These are phyloP conservation scores for Candolleomyces aberdarensis DNA, from an alignment of 768 basidiomycete species.

Conservation along the genomic window DNA sequence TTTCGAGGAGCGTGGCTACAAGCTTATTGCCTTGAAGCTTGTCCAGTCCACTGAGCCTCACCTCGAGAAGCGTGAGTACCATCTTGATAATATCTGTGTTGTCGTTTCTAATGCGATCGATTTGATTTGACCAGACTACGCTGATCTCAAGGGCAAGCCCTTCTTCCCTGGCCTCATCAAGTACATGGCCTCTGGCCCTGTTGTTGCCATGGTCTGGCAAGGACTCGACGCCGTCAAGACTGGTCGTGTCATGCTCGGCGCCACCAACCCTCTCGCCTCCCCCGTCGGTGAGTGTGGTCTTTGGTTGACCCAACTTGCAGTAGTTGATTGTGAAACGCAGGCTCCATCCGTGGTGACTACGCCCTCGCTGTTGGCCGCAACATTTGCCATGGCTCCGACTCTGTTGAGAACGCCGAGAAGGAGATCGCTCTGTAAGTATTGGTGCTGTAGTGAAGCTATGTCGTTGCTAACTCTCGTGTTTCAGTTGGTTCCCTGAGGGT, in stretches of 20 bases:
- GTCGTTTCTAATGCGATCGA: slow-evolving; percentile 11
- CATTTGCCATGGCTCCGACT: slow-evolving; percentile 90
- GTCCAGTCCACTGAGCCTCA: slow-evolving; percentile 75
- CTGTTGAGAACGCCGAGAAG: slow-evolving; percentile 87
- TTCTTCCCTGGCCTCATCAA: slow-evolving; percentile 97
- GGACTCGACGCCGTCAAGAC: slow-evolving; percentile 94
- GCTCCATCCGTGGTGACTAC: slow-evolving; percentile 95
- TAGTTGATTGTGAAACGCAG: slow-evolving; percentile 33
- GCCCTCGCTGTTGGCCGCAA: slow-evolving; percentile 93
- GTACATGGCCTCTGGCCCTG: slow-evolving; percentile 96
- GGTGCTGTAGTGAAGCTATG: background rate
- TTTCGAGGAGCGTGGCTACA: slow-evolving; percentile 98
- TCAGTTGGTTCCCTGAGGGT: slow-evolving; percentile 92
- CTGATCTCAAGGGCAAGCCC: slow-evolving; percentile 86
- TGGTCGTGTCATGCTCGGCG: slow-evolving; percentile 92
- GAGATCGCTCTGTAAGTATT: slow-evolving; percentile 83
- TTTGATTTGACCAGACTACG: slow-evolving; percentile 67
- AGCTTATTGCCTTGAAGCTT: slow-evolving; percentile 93
- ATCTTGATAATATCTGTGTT: background rate
- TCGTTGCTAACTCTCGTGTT: slow-evolving; percentile 3
- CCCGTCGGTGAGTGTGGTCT: slow-evolving; percentile 59
- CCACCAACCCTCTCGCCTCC: slow-evolving; percentile 94
- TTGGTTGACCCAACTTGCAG: slow-evolving; percentile 1
- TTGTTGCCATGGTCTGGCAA: slow-evolving; percentile 95
- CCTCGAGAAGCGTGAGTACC: slow-evolving; percentile 79